Conservation (phyloP, 2,329 filamentous ascomycete genomes). For the Sarocladium kiliense region DNA sequence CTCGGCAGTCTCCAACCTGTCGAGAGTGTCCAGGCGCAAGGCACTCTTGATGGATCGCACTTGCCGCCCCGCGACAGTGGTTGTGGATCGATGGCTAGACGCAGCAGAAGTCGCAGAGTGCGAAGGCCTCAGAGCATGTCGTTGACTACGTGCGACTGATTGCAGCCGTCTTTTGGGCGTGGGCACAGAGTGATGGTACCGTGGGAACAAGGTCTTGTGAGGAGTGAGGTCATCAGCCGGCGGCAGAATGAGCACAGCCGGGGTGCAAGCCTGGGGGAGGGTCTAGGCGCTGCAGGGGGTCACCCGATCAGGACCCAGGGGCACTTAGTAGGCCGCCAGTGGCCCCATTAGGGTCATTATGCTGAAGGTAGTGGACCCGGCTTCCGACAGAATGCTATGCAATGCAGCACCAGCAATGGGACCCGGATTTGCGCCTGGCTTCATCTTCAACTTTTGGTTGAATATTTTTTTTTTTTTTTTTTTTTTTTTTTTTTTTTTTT, state of each 20-base stretch:
- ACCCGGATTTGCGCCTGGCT: too few species aligned
- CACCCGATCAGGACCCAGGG: neutral
- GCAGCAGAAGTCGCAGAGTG: neutral
- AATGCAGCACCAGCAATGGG: too few species aligned
- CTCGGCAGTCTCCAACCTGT: neutral
- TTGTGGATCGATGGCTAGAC: neutral
- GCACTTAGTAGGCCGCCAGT: neutral
- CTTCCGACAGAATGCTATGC: too few species aligned
- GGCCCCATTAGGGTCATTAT: too few species aligned
- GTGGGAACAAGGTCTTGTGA: slow-evolving; percentile 4
- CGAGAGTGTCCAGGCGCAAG: neutral
- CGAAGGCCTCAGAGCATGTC: neutral
- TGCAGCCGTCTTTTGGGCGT: neutral
- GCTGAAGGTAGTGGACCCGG: too few species aligned
- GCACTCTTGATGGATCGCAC: neutral
- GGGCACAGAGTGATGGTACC: neutral
- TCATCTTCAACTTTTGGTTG: too few species aligned
- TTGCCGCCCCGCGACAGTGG: neutral
- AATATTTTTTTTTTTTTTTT: too few species aligned
- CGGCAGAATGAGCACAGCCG: neutral
- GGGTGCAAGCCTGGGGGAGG: neutral
- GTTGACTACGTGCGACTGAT: neutral
- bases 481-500: too few species aligned
- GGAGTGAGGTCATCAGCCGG: slow-evolving; percentile 7
- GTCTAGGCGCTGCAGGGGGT: neutral